phyloP scores from a whole-genome alignment of 331 rosid species.

The Pyracantha coccinea region DNA sequence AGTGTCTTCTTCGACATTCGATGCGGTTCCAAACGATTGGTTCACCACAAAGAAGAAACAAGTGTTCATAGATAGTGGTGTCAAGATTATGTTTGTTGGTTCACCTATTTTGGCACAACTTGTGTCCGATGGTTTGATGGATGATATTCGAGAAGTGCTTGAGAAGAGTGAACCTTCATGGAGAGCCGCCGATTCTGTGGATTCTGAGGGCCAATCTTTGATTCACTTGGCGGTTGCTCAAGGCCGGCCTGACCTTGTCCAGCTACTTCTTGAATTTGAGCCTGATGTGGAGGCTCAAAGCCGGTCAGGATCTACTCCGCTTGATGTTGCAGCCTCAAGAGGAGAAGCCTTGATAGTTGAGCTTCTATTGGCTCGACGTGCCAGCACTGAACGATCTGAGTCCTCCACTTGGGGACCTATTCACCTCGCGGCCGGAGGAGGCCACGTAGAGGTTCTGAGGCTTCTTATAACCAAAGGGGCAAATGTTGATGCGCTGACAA shows the following conservation, averaged over 20 bases:
- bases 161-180: conserved; percentile 56
- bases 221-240: conserved; percentile 54
- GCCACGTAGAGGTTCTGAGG: conserved; percentile 63
- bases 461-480: conserved; percentile 71
- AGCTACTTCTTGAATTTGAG: conserved; percentile 59
- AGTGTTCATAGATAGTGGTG: conserved; percentile 68
- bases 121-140: conserved; percentile 49
- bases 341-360: conserved; percentile 64
- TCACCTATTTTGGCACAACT: conserved; percentile 47
- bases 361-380: conserved; percentile 65
- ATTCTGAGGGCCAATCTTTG: conserved; percentile 46
- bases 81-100: conserved; percentile 49
- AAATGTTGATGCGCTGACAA: conserved; percentile 36
- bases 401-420: conserved; percentile 45
- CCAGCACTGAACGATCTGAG: conserved; percentile 45
- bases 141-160: conserved; percentile 52
- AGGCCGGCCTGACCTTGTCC: conserved; percentile 55
- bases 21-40: conserved; percentile 66
- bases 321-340: conserved; percentile 47
- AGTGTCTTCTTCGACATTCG: conserved; percentile 53
- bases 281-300: conserved; percentile 44
- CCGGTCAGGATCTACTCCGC: conserved; percentile 40
- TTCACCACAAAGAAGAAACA: conserved; percentile 77
- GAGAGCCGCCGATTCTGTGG: conserved; percentile 44
- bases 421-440: conserved; percentile 46